Percentiles rank a stretch among this genome's conserved stretches.
Conservation (phyloP, 805 yeast genomes). For the Brettanomyces sp. region DNA sequence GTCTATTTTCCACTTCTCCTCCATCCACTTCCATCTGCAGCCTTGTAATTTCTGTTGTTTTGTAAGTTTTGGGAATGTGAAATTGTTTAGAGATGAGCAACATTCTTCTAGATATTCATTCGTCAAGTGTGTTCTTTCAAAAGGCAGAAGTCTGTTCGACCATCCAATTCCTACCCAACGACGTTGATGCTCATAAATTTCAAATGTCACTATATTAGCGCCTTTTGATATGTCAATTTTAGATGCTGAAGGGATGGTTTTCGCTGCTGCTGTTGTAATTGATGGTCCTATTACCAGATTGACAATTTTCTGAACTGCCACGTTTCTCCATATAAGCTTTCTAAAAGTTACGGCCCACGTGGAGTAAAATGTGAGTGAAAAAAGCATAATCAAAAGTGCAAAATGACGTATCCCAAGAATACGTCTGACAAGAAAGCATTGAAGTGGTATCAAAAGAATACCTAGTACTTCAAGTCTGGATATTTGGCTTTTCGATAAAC, state of each 20-base stretch:
- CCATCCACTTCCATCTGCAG: conserved; percentile 52
- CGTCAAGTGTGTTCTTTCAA: conserved; percentile 42
- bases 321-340: conserved; percentile 41
- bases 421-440: conserved; percentile 27
- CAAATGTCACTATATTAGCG: conserved; percentile 41
- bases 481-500: conserved; percentile 9
- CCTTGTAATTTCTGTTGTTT: conserved; percentile 16
- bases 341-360: conserved; percentile 38
- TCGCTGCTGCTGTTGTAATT: conserved; percentile 11
- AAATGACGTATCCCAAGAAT: conserved; percentile 26
- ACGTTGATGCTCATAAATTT: conserved; percentile 47
- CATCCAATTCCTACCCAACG: conserved; percentile 58
- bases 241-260: too few species aligned
- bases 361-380: conserved; percentile 35
- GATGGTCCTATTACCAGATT: conserved; percentile 30
- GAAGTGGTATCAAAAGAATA: conserved; percentile 33
- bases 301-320: conserved; percentile 24
- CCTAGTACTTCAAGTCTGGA: conserved; percentile 17
- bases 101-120: conserved; percentile 27
- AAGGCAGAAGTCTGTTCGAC: conserved; percentile 40
- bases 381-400: conserved; percentile 26
- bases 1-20: conserved; percentile 41
- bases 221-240: conserved; percentile 6
- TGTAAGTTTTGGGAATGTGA: conserved; percentile 32
- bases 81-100: conserved; percentile 24